These are phyloP conservation scores for Kingdonia uniflora DNA, from an alignment of 164 flowering plant species.

Conservation along the genomic window DNA sequence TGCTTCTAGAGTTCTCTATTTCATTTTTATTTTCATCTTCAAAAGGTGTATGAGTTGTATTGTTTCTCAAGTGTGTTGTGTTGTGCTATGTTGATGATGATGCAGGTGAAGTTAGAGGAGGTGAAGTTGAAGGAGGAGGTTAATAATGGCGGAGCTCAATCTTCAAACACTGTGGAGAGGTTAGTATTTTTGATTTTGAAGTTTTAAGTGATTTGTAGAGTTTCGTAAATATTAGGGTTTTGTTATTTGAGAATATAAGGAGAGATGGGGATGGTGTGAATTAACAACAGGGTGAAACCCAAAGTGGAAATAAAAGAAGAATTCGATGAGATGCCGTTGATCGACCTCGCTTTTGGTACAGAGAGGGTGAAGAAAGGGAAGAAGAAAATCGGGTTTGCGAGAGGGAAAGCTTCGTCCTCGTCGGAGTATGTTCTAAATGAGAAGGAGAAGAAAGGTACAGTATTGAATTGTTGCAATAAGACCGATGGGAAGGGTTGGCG, in stretches of 20 bases:
- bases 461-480: slow-evolving; percentile 13
- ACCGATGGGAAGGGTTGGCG: slow-evolving; percentile 38
- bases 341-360: neutral
- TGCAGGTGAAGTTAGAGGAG: slow-evolving; percentile 18
- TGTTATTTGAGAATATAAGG: neutral
- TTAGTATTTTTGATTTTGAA: slow-evolving; percentile 13
- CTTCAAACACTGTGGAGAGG: slow-evolving; percentile 28
- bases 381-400: slow-evolving; percentile 4
- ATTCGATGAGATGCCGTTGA: neutral
- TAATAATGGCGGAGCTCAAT: slow-evolving; percentile 27
- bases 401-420: neutral
- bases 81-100: too few relatives aligned
- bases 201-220: neutral
- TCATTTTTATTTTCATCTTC: too few relatives aligned
- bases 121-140: slow-evolving; percentile 15
- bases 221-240: slow-evolving; percentile 9
- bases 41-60: slow-evolving; percentile 6
- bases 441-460: neutral
- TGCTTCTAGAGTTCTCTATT: slow-evolving; percentile 10
- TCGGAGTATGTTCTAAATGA: too few relatives aligned
- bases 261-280: too few relatives aligned
- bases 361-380: neutral
- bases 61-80: neutral
- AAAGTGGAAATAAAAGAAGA: slow-evolving; percentile 2
- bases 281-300: neutral